These are phyloP conservation scores for Volutella citrinella DNA, from an alignment of 2,329 filamentous ascomycete genomes.

Conservation along the genomic window DNA sequence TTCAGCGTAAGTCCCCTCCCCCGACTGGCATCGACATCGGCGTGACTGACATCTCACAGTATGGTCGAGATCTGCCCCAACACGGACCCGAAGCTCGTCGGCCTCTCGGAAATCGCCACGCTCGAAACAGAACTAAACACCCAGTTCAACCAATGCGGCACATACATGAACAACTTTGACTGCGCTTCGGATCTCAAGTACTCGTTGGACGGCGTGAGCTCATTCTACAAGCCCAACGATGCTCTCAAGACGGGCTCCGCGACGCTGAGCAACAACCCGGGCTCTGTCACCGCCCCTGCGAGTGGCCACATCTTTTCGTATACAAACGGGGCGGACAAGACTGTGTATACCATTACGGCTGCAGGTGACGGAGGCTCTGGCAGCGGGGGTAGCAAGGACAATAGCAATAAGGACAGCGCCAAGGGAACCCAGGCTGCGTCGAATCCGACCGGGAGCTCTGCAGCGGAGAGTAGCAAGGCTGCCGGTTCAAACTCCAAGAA, in stretches of 20 bases:
- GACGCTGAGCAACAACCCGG: constrained; percentile 26
- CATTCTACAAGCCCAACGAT: constrained; percentile 18
- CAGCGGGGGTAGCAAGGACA: no score
- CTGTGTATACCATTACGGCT: constrained; percentile 34
- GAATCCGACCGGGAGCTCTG: no score
- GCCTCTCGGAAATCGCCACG: constrained; percentile 13
- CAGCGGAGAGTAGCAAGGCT: no score
- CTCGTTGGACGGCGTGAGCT: constrained; percentile 17
- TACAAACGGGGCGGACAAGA: constrained; percentile 25
- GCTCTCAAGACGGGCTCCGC: constrained; percentile 27
- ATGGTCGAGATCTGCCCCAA: constrained; percentile 31
- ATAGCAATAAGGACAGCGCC: no score
- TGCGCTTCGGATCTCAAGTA: constrained; percentile 21
- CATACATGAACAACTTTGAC: constrained; percentile 19
- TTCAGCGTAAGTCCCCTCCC: constrained; percentile 28
- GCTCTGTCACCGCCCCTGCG: constrained; percentile 31
- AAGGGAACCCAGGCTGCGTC: no score
- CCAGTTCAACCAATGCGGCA: constrained; percentile 11
- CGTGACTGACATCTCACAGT: constrained; percentile 8
- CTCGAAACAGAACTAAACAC: constrained; percentile 14
- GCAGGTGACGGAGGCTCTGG: no score
- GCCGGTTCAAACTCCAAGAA: no score
- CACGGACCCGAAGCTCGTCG: constrained; percentile 23
- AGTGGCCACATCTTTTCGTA: constrained; percentile 33
- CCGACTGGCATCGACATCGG: not conserved